Percentiles rank a stretch among this genome's conserved stretches.
Conservation (phyloP, 305 asterid genomes). For the Rubia peregrina region DNA sequence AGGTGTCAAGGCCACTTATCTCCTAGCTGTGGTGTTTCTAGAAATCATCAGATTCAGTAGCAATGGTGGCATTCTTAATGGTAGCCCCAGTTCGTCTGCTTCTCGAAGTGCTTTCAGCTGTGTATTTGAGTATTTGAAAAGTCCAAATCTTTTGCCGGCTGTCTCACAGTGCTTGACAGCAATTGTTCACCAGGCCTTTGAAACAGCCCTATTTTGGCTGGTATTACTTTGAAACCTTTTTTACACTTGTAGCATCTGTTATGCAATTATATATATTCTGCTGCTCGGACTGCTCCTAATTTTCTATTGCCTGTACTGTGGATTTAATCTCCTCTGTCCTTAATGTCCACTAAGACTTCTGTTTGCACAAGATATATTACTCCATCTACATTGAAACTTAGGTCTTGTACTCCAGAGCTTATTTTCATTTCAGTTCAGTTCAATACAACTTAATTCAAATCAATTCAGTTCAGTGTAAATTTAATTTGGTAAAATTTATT, state of each 20-base stretch:
- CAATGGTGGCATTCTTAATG: constrained; percentile 96
- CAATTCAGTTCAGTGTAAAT: too few species aligned
- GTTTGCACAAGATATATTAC: background rate
- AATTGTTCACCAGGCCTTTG: constrained; percentile 86
- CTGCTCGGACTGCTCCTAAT: background rate
- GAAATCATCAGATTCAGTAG: constrained; percentile 98
- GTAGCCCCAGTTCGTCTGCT: constrained; percentile 57
- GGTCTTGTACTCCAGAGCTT: too few species aligned
- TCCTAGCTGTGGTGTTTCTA: constrained; percentile 89
- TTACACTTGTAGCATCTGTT: constrained; percentile 9
- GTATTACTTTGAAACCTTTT: constrained; percentile 33
- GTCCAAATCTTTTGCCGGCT: constrained; percentile 91
- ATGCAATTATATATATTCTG: background rate
- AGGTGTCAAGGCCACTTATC: constrained; percentile 99
- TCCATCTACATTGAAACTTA: background rate
- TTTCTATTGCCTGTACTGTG: background rate
- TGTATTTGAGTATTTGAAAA: constrained; percentile 90
- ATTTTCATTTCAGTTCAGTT: too few species aligned
- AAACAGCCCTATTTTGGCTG: constrained; percentile 88
- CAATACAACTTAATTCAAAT: too few species aligned
- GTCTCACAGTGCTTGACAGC: constrained; percentile 98
- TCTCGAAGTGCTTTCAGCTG: constrained; percentile 96
- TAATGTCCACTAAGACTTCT: background rate
- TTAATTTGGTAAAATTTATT: too few species aligned
- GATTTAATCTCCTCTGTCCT: background rate